Conservation (phyloP, 2,329 filamentous ascomycete species). For the Mollisia scopiformis region DNA sequence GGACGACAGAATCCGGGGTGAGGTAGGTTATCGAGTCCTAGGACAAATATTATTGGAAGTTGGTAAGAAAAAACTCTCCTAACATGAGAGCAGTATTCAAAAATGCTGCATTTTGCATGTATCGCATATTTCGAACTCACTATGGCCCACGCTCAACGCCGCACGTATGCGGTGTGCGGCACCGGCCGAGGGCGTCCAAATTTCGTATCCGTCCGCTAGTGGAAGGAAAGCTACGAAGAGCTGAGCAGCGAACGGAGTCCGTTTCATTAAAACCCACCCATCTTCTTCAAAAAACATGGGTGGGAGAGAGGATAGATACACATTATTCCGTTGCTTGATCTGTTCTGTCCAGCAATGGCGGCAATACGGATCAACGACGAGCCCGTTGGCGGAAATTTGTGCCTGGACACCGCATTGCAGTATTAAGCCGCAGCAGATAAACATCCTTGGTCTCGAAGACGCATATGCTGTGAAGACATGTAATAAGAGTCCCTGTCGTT, state of each 20-base stretch:
- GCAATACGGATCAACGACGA: background rate
- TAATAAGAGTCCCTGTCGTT: background rate
- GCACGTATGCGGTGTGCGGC: constrained; percentile 11
- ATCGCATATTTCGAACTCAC: constrained; percentile 4
- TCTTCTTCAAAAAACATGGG: too few relatives aligned
- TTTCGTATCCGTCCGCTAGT: constrained; percentile 12
- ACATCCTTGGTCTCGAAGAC: background rate
- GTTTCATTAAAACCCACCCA: background rate
- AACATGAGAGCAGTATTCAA: background rate
- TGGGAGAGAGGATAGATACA: background rate
- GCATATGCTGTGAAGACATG: background rate
- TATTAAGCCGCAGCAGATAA: background rate
- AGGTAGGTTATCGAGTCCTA: too few relatives aligned
- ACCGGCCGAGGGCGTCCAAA: constrained; percentile 9
- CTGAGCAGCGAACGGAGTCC: background rate
- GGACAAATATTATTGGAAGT: background rate
- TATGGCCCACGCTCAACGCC: constrained; percentile 11
- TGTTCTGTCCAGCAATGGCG: background rate
- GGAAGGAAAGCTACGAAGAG: background rate
- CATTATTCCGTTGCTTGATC: background rate
- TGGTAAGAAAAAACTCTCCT: background rate
- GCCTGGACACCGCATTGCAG: background rate
- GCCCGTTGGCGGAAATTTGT: background rate
- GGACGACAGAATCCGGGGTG: too few relatives aligned
- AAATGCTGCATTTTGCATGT: constrained; percentile 5